Conservation (phyloP, 257 asterid genomes). For the Solanum pennellii region DNA sequence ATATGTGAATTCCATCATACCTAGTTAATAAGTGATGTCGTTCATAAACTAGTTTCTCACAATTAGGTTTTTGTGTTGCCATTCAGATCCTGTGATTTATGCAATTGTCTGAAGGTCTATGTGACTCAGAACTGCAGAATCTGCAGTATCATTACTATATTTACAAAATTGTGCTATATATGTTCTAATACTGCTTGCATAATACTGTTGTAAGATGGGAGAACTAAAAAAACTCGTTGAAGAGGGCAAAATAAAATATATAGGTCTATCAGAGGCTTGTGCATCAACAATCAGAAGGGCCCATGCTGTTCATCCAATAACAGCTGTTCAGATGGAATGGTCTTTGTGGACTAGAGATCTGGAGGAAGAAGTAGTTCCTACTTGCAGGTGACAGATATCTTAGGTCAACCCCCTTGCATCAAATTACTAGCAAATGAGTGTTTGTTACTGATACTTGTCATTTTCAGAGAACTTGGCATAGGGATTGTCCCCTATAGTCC, state of each 20-base stretch:
- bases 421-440: not conserved
- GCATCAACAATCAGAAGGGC: slow-evolving; percentile 28
- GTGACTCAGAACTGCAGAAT: not conserved
- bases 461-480: slow-evolving; percentile 28
- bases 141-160: not conserved
- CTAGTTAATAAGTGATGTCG: not conserved
- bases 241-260: slow-evolving; percentile 22
- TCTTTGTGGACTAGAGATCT: slow-evolving; percentile 21
- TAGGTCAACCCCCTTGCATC: not conserved
- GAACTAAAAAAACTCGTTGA: slow-evolving; percentile 21
- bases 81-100: not conserved
- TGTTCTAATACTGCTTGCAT: not conserved
- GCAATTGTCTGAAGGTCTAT: not conserved
- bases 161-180: not conserved
- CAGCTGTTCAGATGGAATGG: not conserved
- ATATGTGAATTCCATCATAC: not conserved
- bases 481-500: slow-evolving; percentile 35
- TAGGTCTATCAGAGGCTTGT: slow-evolving; percentile 26
- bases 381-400: slow-evolving; percentile 17
- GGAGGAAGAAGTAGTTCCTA: slow-evolving; percentile 20
- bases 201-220: slow-evolving; percentile 3
- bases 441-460: not conserved
- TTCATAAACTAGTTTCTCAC: not conserved
- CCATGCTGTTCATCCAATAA: slow-evolving; percentile 24
- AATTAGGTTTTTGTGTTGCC: not conserved